phyloP scores from a whole-genome alignment of 768 basidiomycete genomes.

The Hygrophoropsis aurantiaca region DNA sequence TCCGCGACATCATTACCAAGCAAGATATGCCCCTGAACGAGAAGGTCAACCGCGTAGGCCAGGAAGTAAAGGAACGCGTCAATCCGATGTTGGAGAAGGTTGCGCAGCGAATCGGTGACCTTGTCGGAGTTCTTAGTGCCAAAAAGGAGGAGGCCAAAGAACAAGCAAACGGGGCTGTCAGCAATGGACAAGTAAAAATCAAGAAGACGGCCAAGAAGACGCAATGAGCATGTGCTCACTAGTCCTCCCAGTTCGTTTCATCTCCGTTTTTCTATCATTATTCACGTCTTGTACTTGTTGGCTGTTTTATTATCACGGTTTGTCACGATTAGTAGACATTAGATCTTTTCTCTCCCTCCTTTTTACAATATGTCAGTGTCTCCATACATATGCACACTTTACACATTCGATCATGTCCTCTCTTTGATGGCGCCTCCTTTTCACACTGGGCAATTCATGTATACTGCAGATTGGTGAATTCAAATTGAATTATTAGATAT shows the following conservation, averaged over 20 bases:
- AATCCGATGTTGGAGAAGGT: conserved; percentile 59
- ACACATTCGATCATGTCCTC: conserved; percentile 8
- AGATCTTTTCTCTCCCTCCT: conserved; percentile 11
- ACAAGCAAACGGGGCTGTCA: neutral
- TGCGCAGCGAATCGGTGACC: conserved; percentile 36
- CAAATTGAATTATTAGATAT: too few species aligned
- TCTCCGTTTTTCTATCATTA: conserved; percentile 3
- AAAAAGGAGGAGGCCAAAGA: conserved; percentile 26
- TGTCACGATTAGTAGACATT: conserved; percentile 18
- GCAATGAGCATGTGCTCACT: neutral
- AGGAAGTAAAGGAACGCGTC: conserved; percentile 61
- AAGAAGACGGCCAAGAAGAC: conserved; percentile 10
- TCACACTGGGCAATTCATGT: too few species aligned
- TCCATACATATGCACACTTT: conserved; percentile 17
- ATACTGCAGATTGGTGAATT: too few species aligned
- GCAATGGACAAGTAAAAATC: conserved; percentile 10
- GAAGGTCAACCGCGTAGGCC: conserved; percentile 55
- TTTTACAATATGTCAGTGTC: conserved; percentile 10
- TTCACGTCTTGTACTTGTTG: conserved; percentile 8
- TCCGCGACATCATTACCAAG: conserved; percentile 50
- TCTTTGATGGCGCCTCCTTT: too few species aligned
- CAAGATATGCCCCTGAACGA: conserved; percentile 61
- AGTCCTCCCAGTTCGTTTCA: neutral
- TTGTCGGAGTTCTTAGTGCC: conserved; percentile 21
- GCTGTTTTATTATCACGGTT: conserved; percentile 3